Evolutionary conservation across 2,329 filamentous ascomycete species (phyloP).

Genomic region (Byssochlamys sp.): DNA sequence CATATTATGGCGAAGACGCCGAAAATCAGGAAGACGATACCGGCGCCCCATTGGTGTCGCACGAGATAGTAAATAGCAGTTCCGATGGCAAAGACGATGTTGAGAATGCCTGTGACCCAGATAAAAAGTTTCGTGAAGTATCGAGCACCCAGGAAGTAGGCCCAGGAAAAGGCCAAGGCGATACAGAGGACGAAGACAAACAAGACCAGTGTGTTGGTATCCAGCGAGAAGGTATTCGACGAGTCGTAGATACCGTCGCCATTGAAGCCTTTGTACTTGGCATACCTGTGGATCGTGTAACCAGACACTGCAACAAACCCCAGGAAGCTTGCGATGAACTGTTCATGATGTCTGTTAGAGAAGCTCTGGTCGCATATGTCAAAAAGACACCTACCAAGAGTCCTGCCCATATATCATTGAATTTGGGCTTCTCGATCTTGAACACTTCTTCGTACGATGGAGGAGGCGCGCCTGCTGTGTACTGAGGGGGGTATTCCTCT

Average conservation of each 20-base stretch:
- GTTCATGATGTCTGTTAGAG: constrained; percentile 5
- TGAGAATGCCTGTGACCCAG: constrained; percentile 82
- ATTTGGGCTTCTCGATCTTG: constrained; percentile 73
- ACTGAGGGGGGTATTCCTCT: constrained; percentile 26
- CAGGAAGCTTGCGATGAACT: constrained; percentile 60
- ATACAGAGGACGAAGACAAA: constrained; percentile 69
- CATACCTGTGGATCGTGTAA: constrained; percentile 66
- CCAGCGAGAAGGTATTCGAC: constrained; percentile 56
- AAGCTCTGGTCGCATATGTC: neutral
- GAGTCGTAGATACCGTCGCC: constrained; percentile 66
- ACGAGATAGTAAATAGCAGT: constrained; percentile 80
- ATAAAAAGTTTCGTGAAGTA: constrained; percentile 82
- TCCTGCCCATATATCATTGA: constrained; percentile 82
- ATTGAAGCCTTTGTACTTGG: constrained; percentile 51
- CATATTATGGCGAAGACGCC: constrained; percentile 68
- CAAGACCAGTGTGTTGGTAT: constrained; percentile 76
- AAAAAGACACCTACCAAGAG: constrained; percentile 48
- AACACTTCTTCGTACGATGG: constrained; percentile 55
- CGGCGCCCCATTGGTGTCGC: constrained; percentile 67
- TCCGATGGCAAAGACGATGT: constrained; percentile 72
- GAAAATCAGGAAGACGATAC: constrained; percentile 79
- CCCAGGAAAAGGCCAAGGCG: constrained; percentile 64
- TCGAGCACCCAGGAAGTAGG: constrained; percentile 66
- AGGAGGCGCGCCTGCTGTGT: constrained; percentile 28
- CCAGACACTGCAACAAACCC: constrained; percentile 71